Conservation (phyloP, 768 basidiomycete species). For the Agaricus bisporus region DNA sequence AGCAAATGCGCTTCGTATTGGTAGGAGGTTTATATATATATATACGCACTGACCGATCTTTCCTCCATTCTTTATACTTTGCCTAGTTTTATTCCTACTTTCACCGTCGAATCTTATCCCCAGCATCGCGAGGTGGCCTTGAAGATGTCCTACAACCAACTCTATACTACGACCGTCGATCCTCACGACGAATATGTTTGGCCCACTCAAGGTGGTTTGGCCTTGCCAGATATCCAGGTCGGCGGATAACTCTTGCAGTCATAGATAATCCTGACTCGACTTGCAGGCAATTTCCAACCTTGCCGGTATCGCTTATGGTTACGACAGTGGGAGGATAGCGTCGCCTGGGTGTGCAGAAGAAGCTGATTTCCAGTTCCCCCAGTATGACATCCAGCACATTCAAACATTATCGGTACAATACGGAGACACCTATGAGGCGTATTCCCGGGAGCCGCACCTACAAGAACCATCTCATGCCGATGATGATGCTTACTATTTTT, state of each 20-base stretch:
- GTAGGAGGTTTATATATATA: slow-evolving; percentile 2
- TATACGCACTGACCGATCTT: neutral
- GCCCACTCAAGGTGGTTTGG: neutral
- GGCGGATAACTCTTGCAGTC: neutral
- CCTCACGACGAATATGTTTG: too few relatives aligned
- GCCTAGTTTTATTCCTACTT: neutral
- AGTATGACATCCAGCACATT: neutral
- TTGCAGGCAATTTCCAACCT: neutral
- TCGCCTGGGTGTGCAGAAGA: neutral
- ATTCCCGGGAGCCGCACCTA: neutral
- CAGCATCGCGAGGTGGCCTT: neutral
- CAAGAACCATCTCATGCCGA: too few relatives aligned
- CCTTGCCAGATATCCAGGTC: neutral
- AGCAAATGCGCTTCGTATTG: slow-evolving; percentile 6
- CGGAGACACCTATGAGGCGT: neutral
- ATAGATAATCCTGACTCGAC: neutral
- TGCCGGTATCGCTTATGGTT: neutral
- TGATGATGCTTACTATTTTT: neutral
- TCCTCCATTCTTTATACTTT: neutral
- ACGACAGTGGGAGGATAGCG: neutral
- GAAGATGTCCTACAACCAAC: neutral
- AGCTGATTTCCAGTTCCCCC: neutral
- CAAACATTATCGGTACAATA: neutral
- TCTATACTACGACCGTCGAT: too few relatives aligned
- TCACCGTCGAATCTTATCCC: neutral